Conservation (phyloP, 169 alveolate genomes). For the Hepatocystis sp. region DNA sequence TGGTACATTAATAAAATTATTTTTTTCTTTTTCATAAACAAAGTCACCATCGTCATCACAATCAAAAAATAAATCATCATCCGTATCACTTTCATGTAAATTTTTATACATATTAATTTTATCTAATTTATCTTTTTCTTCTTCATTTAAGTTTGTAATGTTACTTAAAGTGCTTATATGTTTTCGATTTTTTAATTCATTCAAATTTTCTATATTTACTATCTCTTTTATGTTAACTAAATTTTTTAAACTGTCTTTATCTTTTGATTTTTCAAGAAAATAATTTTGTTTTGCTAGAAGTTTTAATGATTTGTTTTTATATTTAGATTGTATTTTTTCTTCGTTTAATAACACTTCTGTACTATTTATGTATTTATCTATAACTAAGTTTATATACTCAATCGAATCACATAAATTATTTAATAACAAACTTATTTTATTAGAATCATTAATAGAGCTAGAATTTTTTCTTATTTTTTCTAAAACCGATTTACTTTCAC, state of each 20-base stretch:
- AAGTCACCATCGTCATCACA: constrained; percentile 74
- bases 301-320: constrained; percentile 78
- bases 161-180: too few species aligned
- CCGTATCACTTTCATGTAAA: constrained; percentile 18
- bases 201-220: constrained; percentile 10
- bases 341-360: constrained; percentile 78
- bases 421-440: constrained; percentile 1
- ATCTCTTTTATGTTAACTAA: constrained; percentile 30
- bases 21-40: constrained; percentile 24
- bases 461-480: constrained; percentile 76
- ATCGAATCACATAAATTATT: constrained; percentile 22
- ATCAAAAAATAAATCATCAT: constrained; percentile 69
- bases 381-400: constrained; percentile 30
- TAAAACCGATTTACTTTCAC: constrained; percentile 72
- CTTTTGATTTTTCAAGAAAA: constrained; percentile 83
- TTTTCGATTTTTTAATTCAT: too few species aligned
- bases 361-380: constrained; percentile 61
- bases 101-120: constrained; percentile 19
- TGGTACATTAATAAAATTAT: too few species aligned
- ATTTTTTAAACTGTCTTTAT: constrained; percentile 50
- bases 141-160: too few species aligned
- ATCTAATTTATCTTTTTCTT: constrained; percentile 19
- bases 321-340: constrained; percentile 76
- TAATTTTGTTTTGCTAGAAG: constrained; percentile 79
- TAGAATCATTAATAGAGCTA: constrained; percentile 3